phyloP scores from a whole-genome alignment of 495 filamentous ascomycete genomes.

The Friedmanniomyces simplex region DNA sequence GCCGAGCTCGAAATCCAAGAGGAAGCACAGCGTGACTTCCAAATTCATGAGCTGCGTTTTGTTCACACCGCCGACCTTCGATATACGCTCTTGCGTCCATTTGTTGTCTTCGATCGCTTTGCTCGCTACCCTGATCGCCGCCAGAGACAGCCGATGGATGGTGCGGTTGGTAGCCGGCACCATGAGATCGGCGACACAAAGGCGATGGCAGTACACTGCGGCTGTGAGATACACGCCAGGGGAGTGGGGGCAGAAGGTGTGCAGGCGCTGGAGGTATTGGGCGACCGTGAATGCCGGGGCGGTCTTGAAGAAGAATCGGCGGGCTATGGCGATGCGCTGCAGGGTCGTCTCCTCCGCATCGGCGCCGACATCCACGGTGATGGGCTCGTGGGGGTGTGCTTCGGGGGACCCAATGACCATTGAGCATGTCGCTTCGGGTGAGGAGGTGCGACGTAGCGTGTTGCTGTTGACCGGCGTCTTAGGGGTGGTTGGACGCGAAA shows the following conservation, averaged over 20 bases:
- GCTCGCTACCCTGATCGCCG: conserved; percentile 74
- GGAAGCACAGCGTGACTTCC: conserved; percentile 56
- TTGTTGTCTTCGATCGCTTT: conserved; percentile 86
- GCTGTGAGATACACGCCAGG: conserved; percentile 91
- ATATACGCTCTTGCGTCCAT: conserved; percentile 72
- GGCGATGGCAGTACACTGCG: conserved; percentile 74
- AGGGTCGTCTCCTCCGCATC: conserved; percentile 51
- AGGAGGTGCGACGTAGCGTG: conserved; percentile 25
- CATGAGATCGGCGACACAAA: conserved; percentile 65
- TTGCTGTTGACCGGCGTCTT: conserved; percentile 12
- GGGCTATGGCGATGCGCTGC: conserved; percentile 70
- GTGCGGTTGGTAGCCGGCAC: conserved; percentile 66
- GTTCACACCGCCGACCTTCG: conserved; percentile 82
- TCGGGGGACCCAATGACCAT: conserved; percentile 35
- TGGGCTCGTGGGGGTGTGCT: conserved; percentile 32
- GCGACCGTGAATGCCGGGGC: conserved; percentile 70
- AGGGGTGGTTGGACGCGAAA: conserved; percentile 48
- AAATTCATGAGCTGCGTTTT: conserved; percentile 66
- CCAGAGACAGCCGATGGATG: conserved; percentile 77
- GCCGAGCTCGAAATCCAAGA: conserved; percentile 31
- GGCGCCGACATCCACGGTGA: conserved; percentile 41
- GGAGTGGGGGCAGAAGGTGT: conserved; percentile 89
- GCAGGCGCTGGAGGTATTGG: conserved; percentile 78
- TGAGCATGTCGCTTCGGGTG: conserved; percentile 32
- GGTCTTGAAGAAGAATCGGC: conserved; percentile 84